Conservation (phyloP, 2,329 filamentous ascomycete species). For the Sclerotinia sclerotiorum region DNA sequence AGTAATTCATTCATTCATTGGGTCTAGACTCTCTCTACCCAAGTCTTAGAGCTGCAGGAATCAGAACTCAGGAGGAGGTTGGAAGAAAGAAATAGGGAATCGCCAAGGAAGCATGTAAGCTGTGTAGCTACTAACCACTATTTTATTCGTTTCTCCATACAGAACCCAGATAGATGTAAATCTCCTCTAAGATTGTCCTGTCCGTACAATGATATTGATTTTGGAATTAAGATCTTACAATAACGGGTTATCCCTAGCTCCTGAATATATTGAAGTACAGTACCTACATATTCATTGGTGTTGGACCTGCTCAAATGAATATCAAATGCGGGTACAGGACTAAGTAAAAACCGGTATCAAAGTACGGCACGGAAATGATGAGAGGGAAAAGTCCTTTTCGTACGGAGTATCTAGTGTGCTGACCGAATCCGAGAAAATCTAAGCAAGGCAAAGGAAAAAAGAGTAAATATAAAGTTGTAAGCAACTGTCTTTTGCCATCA, state of each 20-base stretch:
- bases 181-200: background rate
- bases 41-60: background rate
- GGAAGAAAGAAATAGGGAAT: background rate
- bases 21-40: conserved; percentile 10
- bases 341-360: background rate
- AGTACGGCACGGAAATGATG: too few species aligned
- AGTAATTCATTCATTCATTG: background rate
- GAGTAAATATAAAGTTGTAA: background rate
- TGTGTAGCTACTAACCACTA: background rate
- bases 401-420: background rate
- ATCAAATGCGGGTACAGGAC: background rate
- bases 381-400: background rate
- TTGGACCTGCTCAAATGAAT: background rate
- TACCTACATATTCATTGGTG: background rate
- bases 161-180: background rate
- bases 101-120: background rate
- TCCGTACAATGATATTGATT: background rate
- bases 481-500: background rate
- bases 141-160: background rate
- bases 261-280: background rate
- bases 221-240: background rate
- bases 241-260: background rate
- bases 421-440: background rate
- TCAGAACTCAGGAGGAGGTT: conserved; percentile 6
- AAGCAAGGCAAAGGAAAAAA: background rate